Base-by-base conservation (phyloP, 2,329 filamentous ascomycete species). In the Cercospora nicotianae region DNA sequence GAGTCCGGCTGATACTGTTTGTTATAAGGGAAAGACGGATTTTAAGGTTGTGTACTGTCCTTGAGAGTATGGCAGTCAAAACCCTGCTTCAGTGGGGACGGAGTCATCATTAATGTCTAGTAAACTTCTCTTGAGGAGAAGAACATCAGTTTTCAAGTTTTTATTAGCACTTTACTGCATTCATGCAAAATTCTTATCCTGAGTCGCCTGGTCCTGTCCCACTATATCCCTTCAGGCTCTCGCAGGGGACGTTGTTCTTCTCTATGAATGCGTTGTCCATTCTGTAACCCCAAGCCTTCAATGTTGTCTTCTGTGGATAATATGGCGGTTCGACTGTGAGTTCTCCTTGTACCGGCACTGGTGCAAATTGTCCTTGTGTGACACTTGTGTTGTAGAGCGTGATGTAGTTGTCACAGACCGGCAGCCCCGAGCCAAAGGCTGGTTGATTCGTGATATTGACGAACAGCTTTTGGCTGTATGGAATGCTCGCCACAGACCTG, bases 1-100 rank as follows among this genome's bases (percentile, higher is more conserved):
- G 1, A 72, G 68, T 58, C 74, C 75, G 16, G 75, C 75, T 36
- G 75, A 77, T 70, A 75, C 75, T 10, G 74, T 74, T n/a, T 77
- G 75, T 65, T 76, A 76, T 57, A 18, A 75, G 6, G 75, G 75
- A 9, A 72, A 71, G 67, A 75, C 71, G 18, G 71, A 73, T 30
- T 76, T 76, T 58, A 72, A 72, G 63, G 72, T 77, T 13, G 70
- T 74, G 2, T 76, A 69, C 42, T 77, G 75, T 51, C 74, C 74
- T 58, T 62, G 60, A 62, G 48, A 28, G 48, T 16, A 12, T 3
- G 20, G 5, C 9, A 16, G 48, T 0, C 12, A 3, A 5, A 28
- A 6, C 23, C 12, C 8, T 12, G 45, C 9, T 51, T 36, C 12
- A 13, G 20, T 4, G 45, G 0, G 48, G 23, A 2, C 20, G 13